phyloP scores from a whole-genome alignment of 2,329 filamentous ascomycete genomes.

The Phoma sp. region DNA sequence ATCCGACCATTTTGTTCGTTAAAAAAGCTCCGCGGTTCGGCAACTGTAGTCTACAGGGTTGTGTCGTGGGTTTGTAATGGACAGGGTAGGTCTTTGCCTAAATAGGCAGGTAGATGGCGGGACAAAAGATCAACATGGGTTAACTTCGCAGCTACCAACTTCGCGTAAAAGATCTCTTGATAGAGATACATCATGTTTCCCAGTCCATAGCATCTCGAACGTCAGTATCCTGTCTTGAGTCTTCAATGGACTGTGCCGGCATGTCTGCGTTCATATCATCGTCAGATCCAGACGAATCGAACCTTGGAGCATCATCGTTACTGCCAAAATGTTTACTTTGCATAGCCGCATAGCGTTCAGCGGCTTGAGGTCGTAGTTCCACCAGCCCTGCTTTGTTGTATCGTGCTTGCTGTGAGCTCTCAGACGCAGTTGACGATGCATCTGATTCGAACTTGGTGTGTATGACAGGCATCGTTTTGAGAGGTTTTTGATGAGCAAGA shows the following conservation, averaged over 20 bases:
- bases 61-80: slow-evolving; percentile 19
- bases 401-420: not conserved
- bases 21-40: slow-evolving; percentile 32
- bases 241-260: slow-evolving; percentile 13
- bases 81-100: slow-evolving; percentile 34
- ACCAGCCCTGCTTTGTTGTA: slow-evolving; percentile 5
- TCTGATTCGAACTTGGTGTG: slow-evolving; percentile 2
- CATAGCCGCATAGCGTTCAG: slow-evolving; percentile 34
- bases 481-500: slow-evolving; percentile 26
- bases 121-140: slow-evolving; percentile 12
- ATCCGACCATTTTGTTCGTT: slow-evolving; percentile 4
- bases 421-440: slow-evolving; percentile 1
- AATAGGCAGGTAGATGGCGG: slow-evolving; percentile 37
- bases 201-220: slow-evolving; percentile 15
- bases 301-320: not conserved
- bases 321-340: slow-evolving; percentile 18
- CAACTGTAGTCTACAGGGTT: slow-evolving; percentile 26
- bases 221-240: not conserved
- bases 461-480: not conserved
- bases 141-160: slow-evolving; percentile 2
- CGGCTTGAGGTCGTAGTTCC: slow-evolving; percentile 29
- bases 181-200: no score
- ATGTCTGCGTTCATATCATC: slow-evolving; percentile 11
- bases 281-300: not conserved
- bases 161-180: no score